Evolutionary conservation across 1,139 yeast species (phyloP).

Genomic region (Yamadazyma dendronema): DNA sequence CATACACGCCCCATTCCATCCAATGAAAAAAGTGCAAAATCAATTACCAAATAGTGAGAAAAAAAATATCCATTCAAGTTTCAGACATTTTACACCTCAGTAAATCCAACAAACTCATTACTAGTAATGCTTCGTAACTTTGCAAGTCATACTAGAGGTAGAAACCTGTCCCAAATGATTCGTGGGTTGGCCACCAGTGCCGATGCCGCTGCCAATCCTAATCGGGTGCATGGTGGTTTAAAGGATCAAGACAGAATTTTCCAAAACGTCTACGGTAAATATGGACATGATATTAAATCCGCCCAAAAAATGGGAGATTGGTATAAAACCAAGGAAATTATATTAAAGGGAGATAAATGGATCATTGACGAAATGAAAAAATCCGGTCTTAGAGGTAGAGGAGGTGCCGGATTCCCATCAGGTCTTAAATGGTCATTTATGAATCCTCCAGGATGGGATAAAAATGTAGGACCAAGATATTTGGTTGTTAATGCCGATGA

Average conservation of each 20-base stretch:
- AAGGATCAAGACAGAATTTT: slow-evolving; percentile 82
- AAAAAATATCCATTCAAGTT: slow-evolving; percentile 5
- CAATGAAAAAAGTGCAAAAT: slow-evolving; percentile 24
- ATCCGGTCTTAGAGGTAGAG: slow-evolving; percentile 86
- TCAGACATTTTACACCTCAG: not conserved
- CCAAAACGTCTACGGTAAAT: slow-evolving; percentile 74
- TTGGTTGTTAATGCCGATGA: slow-evolving; percentile 89
- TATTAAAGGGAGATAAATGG: slow-evolving; percentile 83
- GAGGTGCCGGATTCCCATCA: slow-evolving; percentile 91
- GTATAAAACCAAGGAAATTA: slow-evolving; percentile 84
- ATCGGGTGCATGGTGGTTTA: slow-evolving; percentile 70
- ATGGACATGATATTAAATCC: slow-evolving; percentile 71
- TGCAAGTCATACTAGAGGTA: slow-evolving; percentile 9
- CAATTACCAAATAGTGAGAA: slow-evolving; percentile 21
- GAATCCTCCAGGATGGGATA: slow-evolving; percentile 96
- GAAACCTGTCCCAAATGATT: slow-evolving; percentile 11
- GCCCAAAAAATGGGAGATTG: slow-evolving; percentile 84
- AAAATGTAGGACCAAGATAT: slow-evolving; percentile 80
- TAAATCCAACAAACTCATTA: not conserved
- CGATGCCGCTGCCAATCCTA: slow-evolving; percentile 50
- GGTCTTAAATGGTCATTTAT: slow-evolving; percentile 90
- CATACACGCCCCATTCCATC: slow-evolving; percentile 13
- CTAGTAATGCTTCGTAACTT: slow-evolving; percentile 10
- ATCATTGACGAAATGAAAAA: slow-evolving; percentile 81
- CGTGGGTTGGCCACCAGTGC: slow-evolving; percentile 46